These are phyloP conservation scores for Colletotrichum falcatum DNA, from an alignment of 2,329 filamentous ascomycete genomes.

Conservation along the genomic window DNA sequence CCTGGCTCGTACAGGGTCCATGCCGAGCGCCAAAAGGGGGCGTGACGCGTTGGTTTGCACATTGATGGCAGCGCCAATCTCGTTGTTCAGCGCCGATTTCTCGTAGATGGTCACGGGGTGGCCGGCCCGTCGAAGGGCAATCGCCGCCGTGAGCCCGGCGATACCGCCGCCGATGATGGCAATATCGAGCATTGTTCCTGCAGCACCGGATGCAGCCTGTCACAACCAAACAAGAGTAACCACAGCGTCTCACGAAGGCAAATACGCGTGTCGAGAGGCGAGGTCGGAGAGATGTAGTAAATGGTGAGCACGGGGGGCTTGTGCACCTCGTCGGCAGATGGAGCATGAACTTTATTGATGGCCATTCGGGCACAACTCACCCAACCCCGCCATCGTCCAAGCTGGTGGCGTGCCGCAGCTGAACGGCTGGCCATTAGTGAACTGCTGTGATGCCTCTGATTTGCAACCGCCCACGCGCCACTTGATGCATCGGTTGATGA, in stretches of 20 bases:
- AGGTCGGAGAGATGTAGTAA: neutral
- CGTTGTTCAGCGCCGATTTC: slow-evolving; percentile 51
- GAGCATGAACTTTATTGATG: neutral
- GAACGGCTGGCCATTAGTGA: neutral
- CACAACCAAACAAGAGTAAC: no score
- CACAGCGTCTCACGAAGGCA: neutral
- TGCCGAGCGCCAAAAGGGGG: slow-evolving; percentile 51
- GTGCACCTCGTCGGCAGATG: neutral
- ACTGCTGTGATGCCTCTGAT: neutral
- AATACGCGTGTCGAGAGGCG: neutral
- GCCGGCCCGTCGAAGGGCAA: slow-evolving; percentile 50
- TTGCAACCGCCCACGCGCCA: neutral
- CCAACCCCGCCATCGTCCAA: neutral
- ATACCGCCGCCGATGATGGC: slow-evolving; percentile 53
- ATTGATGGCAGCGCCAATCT: slow-evolving; percentile 55
- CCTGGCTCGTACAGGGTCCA: slow-evolving; percentile 47
- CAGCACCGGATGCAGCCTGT: no score
- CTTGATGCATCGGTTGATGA: neutral
- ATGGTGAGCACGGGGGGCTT: neutral
- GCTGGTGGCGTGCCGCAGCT: neutral
- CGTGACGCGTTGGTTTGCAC: slow-evolving; percentile 54
- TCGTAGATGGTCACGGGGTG: slow-evolving; percentile 53
- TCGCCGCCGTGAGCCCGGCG: slow-evolving; percentile 51
- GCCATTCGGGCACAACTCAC: neutral
- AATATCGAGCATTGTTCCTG: slow-evolving; percentile 40